Conservation (phyloP, 306 rosid genomes). For the Citrullus mucosospermus region DNA sequence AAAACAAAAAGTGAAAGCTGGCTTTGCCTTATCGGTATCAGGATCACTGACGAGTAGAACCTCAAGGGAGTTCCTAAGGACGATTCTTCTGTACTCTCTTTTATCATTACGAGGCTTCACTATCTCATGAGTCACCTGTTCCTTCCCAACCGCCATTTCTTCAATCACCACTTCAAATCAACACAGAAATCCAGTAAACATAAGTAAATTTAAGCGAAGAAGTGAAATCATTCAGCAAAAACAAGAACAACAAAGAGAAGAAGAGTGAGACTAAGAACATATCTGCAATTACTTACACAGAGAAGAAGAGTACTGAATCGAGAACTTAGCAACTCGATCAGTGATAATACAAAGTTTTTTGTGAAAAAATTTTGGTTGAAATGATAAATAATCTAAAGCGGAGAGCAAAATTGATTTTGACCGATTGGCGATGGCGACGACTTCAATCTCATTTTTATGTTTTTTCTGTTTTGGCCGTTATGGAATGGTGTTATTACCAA, state of each 20-base stretch:
- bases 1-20: neutral
- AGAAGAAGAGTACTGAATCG: neutral
- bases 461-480: neutral
- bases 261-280: neutral
- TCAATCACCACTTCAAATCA: neutral
- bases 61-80: constrained; percentile 62
- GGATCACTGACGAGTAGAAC: constrained; percentile 77
- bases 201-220: neutral
- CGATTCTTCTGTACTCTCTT: constrained; percentile 60
- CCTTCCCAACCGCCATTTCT: constrained; percentile 46
- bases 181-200: neutral
- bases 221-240: neutral
- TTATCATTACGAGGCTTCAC: constrained; percentile 62
- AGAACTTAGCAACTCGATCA: neutral
- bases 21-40: constrained; percentile 67
- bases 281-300: neutral
- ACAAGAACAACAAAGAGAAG: neutral
- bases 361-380: neutral
- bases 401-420: neutral
- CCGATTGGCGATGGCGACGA: neutral
- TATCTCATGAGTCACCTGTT: constrained; percentile 31
- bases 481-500: neutral
- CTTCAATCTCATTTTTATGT: neutral
- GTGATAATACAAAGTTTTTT: neutral
- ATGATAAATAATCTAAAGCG: neutral